Conservation (phyloP, 192 early-diverging fungal genomes). For the Backusella australiensis region DNA sequence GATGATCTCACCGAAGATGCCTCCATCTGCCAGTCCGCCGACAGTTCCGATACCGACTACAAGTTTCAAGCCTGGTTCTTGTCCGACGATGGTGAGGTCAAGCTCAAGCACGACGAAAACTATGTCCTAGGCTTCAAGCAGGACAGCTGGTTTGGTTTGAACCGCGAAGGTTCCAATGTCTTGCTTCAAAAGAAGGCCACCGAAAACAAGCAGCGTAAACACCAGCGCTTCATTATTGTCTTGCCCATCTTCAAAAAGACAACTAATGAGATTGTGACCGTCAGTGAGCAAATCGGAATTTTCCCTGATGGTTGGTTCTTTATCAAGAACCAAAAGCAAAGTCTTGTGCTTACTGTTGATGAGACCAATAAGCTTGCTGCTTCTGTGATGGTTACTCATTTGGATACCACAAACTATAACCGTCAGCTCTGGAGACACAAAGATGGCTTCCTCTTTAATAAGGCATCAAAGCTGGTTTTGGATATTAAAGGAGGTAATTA, state of each 20-base stretch:
- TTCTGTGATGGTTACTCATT: neutral
- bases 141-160: slow-evolving; percentile 28
- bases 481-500: slow-evolving; percentile 33
- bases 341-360: slow-evolving; percentile 26
- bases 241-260: slow-evolving; percentile 30
- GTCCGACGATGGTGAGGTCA: slow-evolving; percentile 7
- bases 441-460: slow-evolving; percentile 38
- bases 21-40: slow-evolving; percentile 9
- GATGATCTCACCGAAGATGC: slow-evolving; percentile 19
- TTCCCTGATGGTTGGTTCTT: slow-evolving; percentile 42
- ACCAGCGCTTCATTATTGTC: slow-evolving; percentile 15
- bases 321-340: slow-evolving; percentile 30
- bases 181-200: slow-evolving; percentile 10
- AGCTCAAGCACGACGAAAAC: slow-evolving; percentile 6
- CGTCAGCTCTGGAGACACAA: slow-evolving; percentile 40
- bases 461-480: slow-evolving; percentile 35
- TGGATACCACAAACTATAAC: slow-evolving; percentile 21
- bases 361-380: slow-evolving; percentile 29
- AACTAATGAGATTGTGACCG: neutral
- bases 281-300: neutral
- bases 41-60: neutral
- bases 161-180: slow-evolving; percentile 19
- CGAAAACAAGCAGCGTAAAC: neutral
- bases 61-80: slow-evolving; percentile 11
- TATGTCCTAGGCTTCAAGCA: slow-evolving; percentile 20